Evolutionary conservation across 2,329 filamentous ascomycete species (phyloP), one percentile per base, ranked within the genome.

Genomic region (Curvularia spicifera): DNA sequence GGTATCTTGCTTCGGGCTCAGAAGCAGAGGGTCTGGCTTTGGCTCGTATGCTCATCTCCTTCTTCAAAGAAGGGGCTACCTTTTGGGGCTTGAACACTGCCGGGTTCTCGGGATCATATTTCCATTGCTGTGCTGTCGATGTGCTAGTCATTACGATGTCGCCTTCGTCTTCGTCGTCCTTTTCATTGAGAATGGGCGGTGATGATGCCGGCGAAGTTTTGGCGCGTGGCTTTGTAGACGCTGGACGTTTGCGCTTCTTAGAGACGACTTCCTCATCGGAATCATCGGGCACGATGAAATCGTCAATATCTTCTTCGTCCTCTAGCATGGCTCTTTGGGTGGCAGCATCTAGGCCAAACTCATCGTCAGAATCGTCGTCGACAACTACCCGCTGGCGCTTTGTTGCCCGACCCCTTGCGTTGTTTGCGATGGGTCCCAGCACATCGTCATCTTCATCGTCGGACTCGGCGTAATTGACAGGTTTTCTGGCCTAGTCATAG

Each of bases 251-350:
- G 56, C 89, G 81, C 78, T 96, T 97, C 72, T 87, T 90, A 0
- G 89, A 81, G 24, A 83, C 76, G 73, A 68, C 81, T 64, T 61
- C 82, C 71, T 87, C 90, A 47, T 96, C 93, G 0, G 91, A 94
- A 42, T 96, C 91, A 69, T 97, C 93, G 0, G 90, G 87, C 4
- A 90, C 93, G 24, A 98, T 83, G 70, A 98, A 98, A 74, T 97
- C 91, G 60, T 89, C 91, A 80, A 96, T 87, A 51, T 87, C 84
- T 53, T 95, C 91, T n/a, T 87, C 84, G 44, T 87, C 84, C 45
- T 85, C 83, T 59, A 76, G 66, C 73, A 82, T 76, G 37, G 84
- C 84, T 44, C 82, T 84, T 13, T 85, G 85, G 35, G 84, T 84
- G 1, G 81, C 81, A n/a, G 69, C 78, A 59, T 84, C 84, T 4